Base-by-base conservation (phyloP, 2,329 filamentous ascomycete genomes). In the Fusarium protoensiforme region DNA sequence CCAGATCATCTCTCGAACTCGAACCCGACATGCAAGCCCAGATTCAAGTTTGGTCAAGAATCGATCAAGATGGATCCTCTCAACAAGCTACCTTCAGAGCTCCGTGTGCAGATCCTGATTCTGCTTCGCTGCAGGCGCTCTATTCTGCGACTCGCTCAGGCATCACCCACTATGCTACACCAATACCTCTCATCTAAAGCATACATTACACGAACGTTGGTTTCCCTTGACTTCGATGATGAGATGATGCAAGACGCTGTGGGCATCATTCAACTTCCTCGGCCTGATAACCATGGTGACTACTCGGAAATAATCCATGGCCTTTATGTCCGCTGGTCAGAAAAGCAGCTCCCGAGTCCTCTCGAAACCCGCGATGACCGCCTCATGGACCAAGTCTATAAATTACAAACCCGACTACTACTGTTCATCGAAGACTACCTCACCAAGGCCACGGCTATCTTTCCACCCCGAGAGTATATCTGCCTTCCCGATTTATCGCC, bases 371-470 rank as follows among this genome's bases (percentile, higher is more conserved):
- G 27, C 7, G 10, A 65, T 27, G 13, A 56, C 29, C 4, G 10
- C 1, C 61, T 67, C 11, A 27, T 64, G 4, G 3, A 8, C 2
- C 4, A 62, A 4, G 41, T 74, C 4, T n/a, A 60, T 3, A 43
- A 36, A 22, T 8, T 73, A 7, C 14, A 69, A 5, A 14, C 5
- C 2, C 57, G 24, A 18, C 48, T 75, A 4, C 16, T 75, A 1
- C 4, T 67, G 3, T 35, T 74, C 1, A 61, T 67, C 9, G 73
- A 73, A 29, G 73, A 75, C 16, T 75, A 75, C 11, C 7, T 75
- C 6, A 69, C 65, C 13, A 75, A 74, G 65, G 69, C 64, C 7
- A 74, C 61, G 1, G 60, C 73, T 6, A 36, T 61, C 13, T 67
- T 51, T 2, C 53, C 73, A 0, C 72, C 67, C 1, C 20, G 63